Conservation (phyloP, 2,329 filamentous ascomycete genomes). For the Sodiomyces alkalinus region DNA sequence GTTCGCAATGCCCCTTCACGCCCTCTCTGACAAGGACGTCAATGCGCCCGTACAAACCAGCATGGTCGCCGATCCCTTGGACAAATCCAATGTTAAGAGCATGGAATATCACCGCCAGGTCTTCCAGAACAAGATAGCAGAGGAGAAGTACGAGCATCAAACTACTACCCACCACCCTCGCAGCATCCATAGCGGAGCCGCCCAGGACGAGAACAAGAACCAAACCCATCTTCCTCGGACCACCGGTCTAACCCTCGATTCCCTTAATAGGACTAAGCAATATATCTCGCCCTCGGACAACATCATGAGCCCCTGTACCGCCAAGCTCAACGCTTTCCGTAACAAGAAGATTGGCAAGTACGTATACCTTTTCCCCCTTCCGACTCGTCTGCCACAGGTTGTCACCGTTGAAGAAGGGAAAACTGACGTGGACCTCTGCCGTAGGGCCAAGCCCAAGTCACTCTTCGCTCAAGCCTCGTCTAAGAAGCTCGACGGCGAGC, state of each 20-base stretch:
- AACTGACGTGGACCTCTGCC: slow-evolving; percentile 2
- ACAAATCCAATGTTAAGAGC: slow-evolving; percentile 39
- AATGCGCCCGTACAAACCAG: slow-evolving; percentile 34
- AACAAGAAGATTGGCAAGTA: slow-evolving; percentile 70
- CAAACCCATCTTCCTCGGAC: slow-evolving; percentile 1
- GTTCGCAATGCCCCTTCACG: slow-evolving; percentile 37
- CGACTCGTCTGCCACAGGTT: not conserved
- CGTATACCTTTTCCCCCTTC: slow-evolving; percentile 14
- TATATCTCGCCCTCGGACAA: slow-evolving; percentile 78
- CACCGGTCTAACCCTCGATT: slow-evolving; percentile 5
- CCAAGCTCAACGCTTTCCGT: slow-evolving; percentile 68
- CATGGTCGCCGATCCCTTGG: slow-evolving; percentile 13
- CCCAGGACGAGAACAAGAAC: not conserved
- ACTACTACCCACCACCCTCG: not conserved
- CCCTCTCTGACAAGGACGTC: slow-evolving; percentile 51
- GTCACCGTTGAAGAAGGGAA: not conserved
- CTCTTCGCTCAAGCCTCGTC: slow-evolving; percentile 50
- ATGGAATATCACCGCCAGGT: slow-evolving; percentile 70
- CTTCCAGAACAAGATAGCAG: slow-evolving; percentile 55
- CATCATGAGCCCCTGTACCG: slow-evolving; percentile 76
- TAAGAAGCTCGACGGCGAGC: slow-evolving; percentile 40
- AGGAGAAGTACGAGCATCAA: slow-evolving; percentile 40
- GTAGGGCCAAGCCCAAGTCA: slow-evolving; percentile 50
- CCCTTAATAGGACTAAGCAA: slow-evolving; percentile 23
- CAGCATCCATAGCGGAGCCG: slow-evolving; percentile 1